Percentiles rank a stretch among this genome's conserved stretches.
phyloP scores from a whole-genome alignment of 805 yeast species.

The Dipodascus geniculatus region DNA sequence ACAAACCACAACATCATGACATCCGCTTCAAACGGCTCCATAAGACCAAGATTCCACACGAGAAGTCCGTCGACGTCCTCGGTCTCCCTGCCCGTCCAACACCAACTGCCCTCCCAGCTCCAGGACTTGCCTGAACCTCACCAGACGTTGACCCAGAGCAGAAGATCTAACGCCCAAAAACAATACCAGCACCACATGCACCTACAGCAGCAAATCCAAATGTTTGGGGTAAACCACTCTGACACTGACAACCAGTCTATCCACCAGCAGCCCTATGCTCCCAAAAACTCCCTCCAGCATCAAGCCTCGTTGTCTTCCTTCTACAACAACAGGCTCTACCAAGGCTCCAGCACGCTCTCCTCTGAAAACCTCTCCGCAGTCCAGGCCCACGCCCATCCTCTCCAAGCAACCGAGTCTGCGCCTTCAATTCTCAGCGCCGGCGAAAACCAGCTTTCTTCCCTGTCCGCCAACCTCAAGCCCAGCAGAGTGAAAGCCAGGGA shows the following conservation, averaged over 20 bases:
- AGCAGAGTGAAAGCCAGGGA: not conserved
- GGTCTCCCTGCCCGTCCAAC: not conserved
- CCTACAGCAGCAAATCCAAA: not conserved
- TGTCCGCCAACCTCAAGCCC: not conserved
- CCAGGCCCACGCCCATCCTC: not conserved
- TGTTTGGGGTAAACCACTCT: not conserved
- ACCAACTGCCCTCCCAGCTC: not conserved
- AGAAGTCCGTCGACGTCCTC: conserved; percentile 13
- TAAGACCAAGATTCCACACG: conserved; percentile 14
- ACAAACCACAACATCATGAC: not conserved
- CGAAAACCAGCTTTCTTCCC: not conserved
- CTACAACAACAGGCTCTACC: not conserved
- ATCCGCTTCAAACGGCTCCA: conserved; percentile 2
- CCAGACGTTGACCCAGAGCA: conserved; percentile 6
- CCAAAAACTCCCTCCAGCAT: not conserved
- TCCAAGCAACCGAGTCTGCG: not conserved
- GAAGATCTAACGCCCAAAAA: not conserved
- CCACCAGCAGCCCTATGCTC: not conserved
- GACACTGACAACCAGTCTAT: not conserved
- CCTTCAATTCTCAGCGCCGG: not conserved
- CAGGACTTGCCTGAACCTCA: conserved; percentile 3
- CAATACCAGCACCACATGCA: not conserved
- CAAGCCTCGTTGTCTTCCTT: not conserved
- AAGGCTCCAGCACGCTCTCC: not conserved
- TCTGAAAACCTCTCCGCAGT: not conserved